These are phyloP conservation scores for Cystobasidium ongulense DNA, from an alignment of 768 basidiomycete species.

Conservation along the genomic window DNA sequence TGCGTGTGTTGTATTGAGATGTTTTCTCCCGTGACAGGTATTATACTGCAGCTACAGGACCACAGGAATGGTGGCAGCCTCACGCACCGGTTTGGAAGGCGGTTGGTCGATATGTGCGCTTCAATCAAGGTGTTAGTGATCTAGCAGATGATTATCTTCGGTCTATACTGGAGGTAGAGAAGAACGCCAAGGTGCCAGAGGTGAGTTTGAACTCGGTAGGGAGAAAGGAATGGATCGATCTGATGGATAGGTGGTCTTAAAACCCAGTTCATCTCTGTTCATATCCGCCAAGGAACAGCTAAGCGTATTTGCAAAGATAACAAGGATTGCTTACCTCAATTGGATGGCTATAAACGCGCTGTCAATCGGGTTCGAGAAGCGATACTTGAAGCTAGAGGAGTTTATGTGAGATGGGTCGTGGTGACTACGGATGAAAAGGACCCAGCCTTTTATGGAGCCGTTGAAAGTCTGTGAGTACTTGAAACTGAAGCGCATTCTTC, in stretches of 20 bases:
- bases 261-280: constrained; percentile 23
- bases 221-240: neutral
- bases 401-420: constrained; percentile 31
- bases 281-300: constrained; percentile 13
- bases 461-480: constrained; percentile 14
- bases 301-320: constrained; percentile 37
- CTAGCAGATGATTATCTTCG: constrained; percentile 11
- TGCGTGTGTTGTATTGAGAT: neutral
- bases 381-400: constrained; percentile 9
- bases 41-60: constrained; percentile 29
- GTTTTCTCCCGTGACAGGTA: constrained; percentile 20
- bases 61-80: constrained; percentile 38
- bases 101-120: constrained; percentile 36
- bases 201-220: neutral
- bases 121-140: neutral
- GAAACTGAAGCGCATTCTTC: neutral
- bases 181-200: constrained; percentile 1
- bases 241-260: neutral
- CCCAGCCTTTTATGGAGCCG: constrained; percentile 25
- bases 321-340: constrained; percentile 14
- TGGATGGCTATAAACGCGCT: constrained; percentile 19
- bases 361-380: constrained; percentile 6
- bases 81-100: constrained; percentile 37
- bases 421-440: constrained; percentile 31
- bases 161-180: neutral